These are phyloP conservation scores for Haematococcus lacustris DNA, from an alignment of 139 green algal genomes.

Conservation along the genomic window DNA sequence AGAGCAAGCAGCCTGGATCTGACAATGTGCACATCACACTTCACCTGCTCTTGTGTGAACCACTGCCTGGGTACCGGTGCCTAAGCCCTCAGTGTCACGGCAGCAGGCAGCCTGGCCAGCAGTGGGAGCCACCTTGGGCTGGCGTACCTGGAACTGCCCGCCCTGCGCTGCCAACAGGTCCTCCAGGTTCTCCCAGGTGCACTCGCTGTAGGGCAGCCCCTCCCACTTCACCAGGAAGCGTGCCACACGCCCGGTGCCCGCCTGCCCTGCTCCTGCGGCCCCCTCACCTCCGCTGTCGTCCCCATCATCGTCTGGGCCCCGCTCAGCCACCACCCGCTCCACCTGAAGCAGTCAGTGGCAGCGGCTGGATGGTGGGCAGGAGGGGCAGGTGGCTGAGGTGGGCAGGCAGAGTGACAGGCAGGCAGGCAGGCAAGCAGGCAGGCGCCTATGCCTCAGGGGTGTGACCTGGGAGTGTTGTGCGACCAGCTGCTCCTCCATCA, in stretches of 20 bases:
- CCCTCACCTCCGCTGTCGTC: conserved; percentile 12
- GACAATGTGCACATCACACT: too few species aligned
- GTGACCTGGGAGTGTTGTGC: conserved; percentile 4
- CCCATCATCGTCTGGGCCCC: conserved; percentile 14
- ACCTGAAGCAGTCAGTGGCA: conserved; percentile 33
- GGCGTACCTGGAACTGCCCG: not conserved
- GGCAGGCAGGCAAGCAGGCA: not conserved
- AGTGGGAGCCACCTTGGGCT: too few species aligned
- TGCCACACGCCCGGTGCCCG: not conserved
- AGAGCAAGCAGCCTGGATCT: too few species aligned
- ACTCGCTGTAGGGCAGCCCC: conserved; percentile 85
- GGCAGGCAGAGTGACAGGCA: not conserved
- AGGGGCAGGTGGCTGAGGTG: not conserved
- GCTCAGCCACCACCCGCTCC: conserved; percentile 45
- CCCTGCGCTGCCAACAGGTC: conserved; percentile 17
- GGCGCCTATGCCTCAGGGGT: not conserved
- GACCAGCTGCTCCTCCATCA: conserved; percentile 23
- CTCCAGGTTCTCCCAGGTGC: conserved; percentile 73
- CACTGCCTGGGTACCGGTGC: too few species aligned
- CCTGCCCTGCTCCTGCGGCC: conserved; percentile 6
- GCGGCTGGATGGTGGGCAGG: not conserved
- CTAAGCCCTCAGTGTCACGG: too few species aligned
- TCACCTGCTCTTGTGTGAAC: too few species aligned
- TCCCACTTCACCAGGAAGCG: conserved; percentile 87
- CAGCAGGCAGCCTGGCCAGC: too few species aligned